Base-by-base conservation (phyloP, 345 rosid genomes). In the Eucalyptus regnans region DNA sequence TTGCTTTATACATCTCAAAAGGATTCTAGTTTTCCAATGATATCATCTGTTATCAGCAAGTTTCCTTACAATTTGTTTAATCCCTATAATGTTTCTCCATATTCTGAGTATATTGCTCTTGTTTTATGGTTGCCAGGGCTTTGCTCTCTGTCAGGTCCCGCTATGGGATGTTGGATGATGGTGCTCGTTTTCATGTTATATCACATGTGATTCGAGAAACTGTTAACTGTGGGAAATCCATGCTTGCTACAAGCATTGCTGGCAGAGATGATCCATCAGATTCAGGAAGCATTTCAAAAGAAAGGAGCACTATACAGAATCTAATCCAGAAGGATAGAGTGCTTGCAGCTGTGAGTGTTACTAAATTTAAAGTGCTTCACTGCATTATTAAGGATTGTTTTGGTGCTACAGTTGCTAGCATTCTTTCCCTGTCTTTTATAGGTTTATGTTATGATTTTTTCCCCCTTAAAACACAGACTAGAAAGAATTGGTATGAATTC, bases 121-220 rank as follows among this genome's bases (percentile, higher is more conserved):
- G 95, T 31, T 71, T 71, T 31, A 81, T 71, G 85, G 56, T 89
- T 87, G 12, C 87, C 94, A 96, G 98, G 98, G 94, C 94, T 90
- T 94, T 97, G 92, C 97, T 97, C 90, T 92, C 94, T 68, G 92
- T 97, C 83, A 94, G 97, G 92, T 95, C 97, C 86, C 95, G 94
- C 90, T 97, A 93, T 92, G 97, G 97, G 90, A 91, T 88, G 90
- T 91, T 96, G 87, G 97, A 97, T 90, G 98, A 95, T 81, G 99
- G 99, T 89, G 95, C 97, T 91, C 96, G 99, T 88, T 95, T 95
- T 90, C 99, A 97, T 95, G 96, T 97, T 49, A 93, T 97, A 87
- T 94, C 99, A 2, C 99, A 96, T 88, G 92, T 97, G 93, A 96
- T 97, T 89, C 97, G 98, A 87, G 99, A 97, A 93, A 96, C 97